Evolutionary conservation across 2,329 filamentous ascomycete species (phyloP).

Genomic region (Penicillium sp.): DNA sequence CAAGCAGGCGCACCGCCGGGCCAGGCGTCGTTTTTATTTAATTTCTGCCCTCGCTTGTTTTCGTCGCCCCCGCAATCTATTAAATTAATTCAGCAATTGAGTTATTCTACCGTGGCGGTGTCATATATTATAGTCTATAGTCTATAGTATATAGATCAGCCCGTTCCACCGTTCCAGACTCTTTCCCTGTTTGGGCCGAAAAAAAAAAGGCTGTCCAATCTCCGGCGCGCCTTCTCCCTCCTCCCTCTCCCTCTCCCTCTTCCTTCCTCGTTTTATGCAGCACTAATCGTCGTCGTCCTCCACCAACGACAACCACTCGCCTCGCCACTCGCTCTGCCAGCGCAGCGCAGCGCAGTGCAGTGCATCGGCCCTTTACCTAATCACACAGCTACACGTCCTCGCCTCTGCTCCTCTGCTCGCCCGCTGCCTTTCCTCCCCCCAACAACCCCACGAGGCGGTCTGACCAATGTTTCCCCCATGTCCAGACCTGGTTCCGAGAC

Average conservation of each 20-base stretch:
- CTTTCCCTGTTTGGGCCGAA: slow-evolving; percentile 9
- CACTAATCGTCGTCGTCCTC: not conserved
- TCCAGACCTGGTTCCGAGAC: slow-evolving; percentile 44
- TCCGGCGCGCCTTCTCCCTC: slow-evolving; percentile 3
- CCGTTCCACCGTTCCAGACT: not conserved
- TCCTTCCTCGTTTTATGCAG: not conserved
- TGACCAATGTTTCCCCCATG: slow-evolving; percentile 51
- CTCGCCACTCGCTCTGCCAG: not conserved
- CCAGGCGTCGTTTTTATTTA: too few relatives aligned
- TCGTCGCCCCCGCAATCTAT: not conserved
- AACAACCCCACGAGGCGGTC: slow-evolving; percentile 22
- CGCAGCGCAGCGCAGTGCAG: not conserved
- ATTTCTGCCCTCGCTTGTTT: too few relatives aligned
- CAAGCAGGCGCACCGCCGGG: too few relatives aligned
- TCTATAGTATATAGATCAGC: too few relatives aligned
- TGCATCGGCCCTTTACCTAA: not conserved
- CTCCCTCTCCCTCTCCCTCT: not conserved
- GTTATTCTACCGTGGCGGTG: not conserved
- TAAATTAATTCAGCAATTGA: not conserved
- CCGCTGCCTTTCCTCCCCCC: not conserved
- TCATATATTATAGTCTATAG: too few relatives aligned
- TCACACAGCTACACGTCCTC: not conserved
- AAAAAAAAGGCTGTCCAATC: slow-evolving; percentile 8
- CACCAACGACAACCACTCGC: not conserved
- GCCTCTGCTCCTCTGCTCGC: not conserved